Conservation (phyloP, 2,329 filamentous ascomycete genomes). For the Bipolaris zeicola region DNA sequence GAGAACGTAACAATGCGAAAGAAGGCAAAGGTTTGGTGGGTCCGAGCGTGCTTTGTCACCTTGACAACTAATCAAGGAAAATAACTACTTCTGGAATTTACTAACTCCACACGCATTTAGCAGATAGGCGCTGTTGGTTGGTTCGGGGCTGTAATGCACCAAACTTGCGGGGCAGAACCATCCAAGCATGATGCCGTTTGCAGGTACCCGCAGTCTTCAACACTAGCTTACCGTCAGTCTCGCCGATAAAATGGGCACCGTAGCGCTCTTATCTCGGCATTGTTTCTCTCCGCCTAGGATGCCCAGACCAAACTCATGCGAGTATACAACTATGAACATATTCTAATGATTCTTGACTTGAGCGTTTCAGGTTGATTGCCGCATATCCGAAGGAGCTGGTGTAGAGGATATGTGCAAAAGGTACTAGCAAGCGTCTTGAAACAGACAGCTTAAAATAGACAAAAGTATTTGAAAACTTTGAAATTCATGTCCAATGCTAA, state of each 20-base stretch:
- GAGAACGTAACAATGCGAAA: neutral
- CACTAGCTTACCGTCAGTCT: neutral
- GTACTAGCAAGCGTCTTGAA: neutral
- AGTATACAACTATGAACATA: neutral
- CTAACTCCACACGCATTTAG: neutral
- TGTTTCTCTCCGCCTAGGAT: neutral
- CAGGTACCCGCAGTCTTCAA: neutral
- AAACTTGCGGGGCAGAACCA: neutral
- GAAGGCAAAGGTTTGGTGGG: neutral
- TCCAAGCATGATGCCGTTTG: neutral
- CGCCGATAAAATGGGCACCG: neutral
- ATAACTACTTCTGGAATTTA: neutral
- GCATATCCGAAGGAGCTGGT: neutral
- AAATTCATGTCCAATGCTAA: too few relatives aligned
- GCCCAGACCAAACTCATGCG: neutral
- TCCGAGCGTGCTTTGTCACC: conserved; percentile 1
- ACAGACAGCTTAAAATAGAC: neutral
- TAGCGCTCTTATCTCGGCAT: neutral
- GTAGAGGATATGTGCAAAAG: neutral
- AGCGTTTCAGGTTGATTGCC: neutral
- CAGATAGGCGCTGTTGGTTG: neutral
- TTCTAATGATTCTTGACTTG: neutral
- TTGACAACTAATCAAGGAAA: neutral
- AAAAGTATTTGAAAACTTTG: too few relatives aligned
- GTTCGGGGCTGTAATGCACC: neutral